Evolutionary conservation across 257 asterid species (phyloP), one percentile per base, ranked within the genome.

Genomic region (Vinca minor): DNA sequence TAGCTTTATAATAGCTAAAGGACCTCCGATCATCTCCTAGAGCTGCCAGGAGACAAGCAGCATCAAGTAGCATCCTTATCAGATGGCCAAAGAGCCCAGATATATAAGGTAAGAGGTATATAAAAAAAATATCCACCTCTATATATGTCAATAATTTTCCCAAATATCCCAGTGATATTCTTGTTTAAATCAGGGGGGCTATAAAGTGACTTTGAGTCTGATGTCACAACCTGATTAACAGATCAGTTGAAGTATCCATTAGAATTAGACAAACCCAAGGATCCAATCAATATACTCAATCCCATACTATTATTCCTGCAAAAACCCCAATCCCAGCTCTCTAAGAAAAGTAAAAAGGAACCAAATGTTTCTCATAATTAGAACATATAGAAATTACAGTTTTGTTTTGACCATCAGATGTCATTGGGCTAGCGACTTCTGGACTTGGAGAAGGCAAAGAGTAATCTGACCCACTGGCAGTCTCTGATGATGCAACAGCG

Each of bases 1-100:
- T 85, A 70, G 96, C 98, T 83, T 89, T 92, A 73, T 79, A 36
- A 79, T 92, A 92, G 87, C 96, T 92, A 76, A 89, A 92, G 63
- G 98, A 92, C 78, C 96, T 82, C 73, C 96, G 80, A 38, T 89
- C 96, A 26, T 92, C 98, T 72, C 98, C 98, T 64, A 89, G 75
- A 44, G 96, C 98, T 92, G 71, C 69, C 74, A 75, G 41, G 31
- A 75, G 6, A 68, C 45, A 47, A 72, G 61, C 57, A 23, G 65
- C 50, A 66, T 7, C 64, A 23, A 29, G 42, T 67, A 67, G 69
- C 12, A 68, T 53, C 70, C 57, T 64, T 60, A n/a, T 11, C 23
- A 50, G 28, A 39, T 26, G 52, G 48, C n/a, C 46, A 46, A 29
- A 26, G 15, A 62, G 25, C 26, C 32, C 68, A n/a, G n/a, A n/a